Evolutionary conservation across 2,329 filamentous ascomycete species (phyloP).

Genomic region (Metarhizium rileyi): DNA sequence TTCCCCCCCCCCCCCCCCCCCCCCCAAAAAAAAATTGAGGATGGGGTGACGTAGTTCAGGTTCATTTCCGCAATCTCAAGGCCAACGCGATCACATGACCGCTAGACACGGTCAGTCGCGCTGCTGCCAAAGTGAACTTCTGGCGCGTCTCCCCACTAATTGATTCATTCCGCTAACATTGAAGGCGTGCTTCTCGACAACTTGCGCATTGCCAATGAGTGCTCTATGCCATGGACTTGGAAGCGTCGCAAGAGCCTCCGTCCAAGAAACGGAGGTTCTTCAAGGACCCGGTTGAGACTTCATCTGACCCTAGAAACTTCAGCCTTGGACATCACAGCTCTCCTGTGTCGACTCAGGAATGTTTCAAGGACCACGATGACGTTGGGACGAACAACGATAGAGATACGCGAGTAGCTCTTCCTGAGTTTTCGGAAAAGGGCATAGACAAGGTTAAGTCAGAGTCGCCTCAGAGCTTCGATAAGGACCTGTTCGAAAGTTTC

Average conservation of each 20-base stretch:
- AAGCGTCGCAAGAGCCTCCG: slow-evolving; percentile 32
- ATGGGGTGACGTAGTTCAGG: too few species aligned
- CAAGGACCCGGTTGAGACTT: slow-evolving; percentile 21
- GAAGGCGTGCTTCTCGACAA: neutral
- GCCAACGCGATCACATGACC: slow-evolving; percentile 29
- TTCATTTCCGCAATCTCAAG: neutral
- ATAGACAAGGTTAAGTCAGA: slow-evolving; percentile 6
- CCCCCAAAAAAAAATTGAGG: neutral
- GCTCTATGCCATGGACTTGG: slow-evolving; percentile 26
- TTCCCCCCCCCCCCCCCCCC: too few species aligned
- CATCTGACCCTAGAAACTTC: slow-evolving; percentile 15
- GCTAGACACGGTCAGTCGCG: slow-evolving; percentile 27
- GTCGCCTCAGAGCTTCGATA: slow-evolving; percentile 36
- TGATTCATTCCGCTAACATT: neutral
- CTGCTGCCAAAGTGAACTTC: slow-evolving; percentile 5
- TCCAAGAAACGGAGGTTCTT: slow-evolving; percentile 34
- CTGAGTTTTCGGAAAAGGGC: slow-evolving; percentile 9
- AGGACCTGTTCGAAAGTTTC: slow-evolving; percentile 47
- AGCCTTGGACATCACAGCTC: slow-evolving; percentile 15
- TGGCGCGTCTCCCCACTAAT: slow-evolving; percentile 28
- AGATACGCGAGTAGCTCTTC: slow-evolving; percentile 8
- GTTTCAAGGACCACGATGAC: slow-evolving; percentile 15
- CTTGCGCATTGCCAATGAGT: slow-evolving; percentile 1
- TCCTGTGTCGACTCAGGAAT: slow-evolving; percentile 15
- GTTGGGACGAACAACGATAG: slow-evolving; percentile 13